These are phyloP conservation scores for Rhizopus delemar DNA, from an alignment of 371 early-diverging fungal genomes.

Conservation along the genomic window DNA sequence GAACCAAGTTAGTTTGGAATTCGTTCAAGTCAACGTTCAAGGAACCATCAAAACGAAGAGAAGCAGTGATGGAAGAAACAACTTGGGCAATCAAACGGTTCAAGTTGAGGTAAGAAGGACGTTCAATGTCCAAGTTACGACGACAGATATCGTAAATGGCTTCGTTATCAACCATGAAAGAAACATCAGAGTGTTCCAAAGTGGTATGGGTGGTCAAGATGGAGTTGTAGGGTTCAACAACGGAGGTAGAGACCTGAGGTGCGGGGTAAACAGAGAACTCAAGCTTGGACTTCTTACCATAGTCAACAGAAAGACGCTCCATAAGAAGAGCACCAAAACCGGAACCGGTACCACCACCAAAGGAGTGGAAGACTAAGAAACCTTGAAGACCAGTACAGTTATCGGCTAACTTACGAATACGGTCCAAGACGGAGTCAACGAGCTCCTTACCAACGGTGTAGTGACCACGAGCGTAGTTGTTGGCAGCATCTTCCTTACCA, in stretches of 20 bases:
- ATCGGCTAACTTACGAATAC: constrained; percentile 97
- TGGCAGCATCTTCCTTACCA: constrained; percentile 99
- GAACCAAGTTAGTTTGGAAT: constrained; percentile 96
- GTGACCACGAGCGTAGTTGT: constrained; percentile 99
- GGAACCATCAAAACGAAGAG: constrained; percentile 96
- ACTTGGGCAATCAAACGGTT: constrained; percentile 99
- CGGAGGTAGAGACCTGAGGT: constrained; percentile 96
- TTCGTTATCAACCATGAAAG: constrained; percentile 99
- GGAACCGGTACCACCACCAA: constrained; percentile 99
- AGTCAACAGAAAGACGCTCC: constrained; percentile 95
- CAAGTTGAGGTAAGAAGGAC: constrained; percentile 96
- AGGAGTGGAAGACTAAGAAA: constrained; percentile 97
- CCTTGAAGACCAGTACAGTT: constrained; percentile 98
- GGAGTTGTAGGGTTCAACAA: constrained; percentile 99
- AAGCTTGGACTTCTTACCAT: constrained; percentile 98
- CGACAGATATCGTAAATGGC: constrained; percentile 99
- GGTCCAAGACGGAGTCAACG: constrained; percentile 95
- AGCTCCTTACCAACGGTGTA: constrained; percentile 99
- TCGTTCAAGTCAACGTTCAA: constrained; percentile 95
- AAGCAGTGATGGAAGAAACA: constrained; percentile 98
- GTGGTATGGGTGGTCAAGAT: constrained; percentile 99
- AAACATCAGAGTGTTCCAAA: constrained; percentile 97
- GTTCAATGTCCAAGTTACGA: constrained; percentile 95
- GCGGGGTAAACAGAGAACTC: constrained; percentile 99
- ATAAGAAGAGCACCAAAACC: constrained; percentile 98